phyloP scores from a whole-genome alignment of 306 rosid species.

The Ziziphus jujuba region DNA sequence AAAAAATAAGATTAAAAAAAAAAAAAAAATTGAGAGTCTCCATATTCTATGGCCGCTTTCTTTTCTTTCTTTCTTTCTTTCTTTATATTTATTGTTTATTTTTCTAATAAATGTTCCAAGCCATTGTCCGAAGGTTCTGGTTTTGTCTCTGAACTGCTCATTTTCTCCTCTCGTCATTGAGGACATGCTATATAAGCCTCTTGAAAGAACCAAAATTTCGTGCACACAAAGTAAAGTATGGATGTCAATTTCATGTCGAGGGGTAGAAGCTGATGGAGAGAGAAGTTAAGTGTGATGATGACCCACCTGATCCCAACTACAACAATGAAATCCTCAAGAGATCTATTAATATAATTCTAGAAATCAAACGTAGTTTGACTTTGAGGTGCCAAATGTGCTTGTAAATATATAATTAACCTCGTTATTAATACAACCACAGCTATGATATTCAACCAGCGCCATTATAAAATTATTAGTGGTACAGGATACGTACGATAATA shows the following conservation, averaged over 20 bases:
- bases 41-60: too few species aligned
- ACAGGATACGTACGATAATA: conserved; percentile 49
- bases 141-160: too few species aligned
- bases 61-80: too few species aligned
- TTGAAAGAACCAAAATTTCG: too few species aligned
- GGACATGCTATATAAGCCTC: too few species aligned
- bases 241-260: not conserved
- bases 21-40: too few species aligned
- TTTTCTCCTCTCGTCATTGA: too few species aligned
- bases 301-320: conserved; percentile 83
- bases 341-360: conserved; percentile 67
- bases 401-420: not conserved
- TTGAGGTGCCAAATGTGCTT: conserved; percentile 93
- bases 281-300: not conserved
- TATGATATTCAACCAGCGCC: not conserved
- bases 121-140: too few species aligned
- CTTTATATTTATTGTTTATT: too few species aligned
- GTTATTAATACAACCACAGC: not conserved
- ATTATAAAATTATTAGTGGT: not conserved
- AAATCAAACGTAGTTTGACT: conserved; percentile 62
- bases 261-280: too few species aligned
- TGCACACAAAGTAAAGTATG: not conserved
- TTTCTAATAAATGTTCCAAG: too few species aligned
- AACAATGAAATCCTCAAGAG: conserved; percentile 81
- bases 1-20: not conserved